Base-by-base conservation (phyloP, 2,329 filamentous ascomycete species). In the Cytospora piceae region DNA sequence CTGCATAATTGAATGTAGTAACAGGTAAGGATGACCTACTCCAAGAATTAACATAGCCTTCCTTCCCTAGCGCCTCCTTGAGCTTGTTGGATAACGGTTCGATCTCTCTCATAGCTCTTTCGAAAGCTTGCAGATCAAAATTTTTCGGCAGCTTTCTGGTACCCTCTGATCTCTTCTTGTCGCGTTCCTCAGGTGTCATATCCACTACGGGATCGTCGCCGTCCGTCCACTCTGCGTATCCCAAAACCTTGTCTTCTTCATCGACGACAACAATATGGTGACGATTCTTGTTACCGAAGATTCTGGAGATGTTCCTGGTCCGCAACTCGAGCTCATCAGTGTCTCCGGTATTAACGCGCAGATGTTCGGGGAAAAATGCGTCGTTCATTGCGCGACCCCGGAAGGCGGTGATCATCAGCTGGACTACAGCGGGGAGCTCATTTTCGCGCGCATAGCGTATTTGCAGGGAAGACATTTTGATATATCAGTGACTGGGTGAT, bases 351-450 rank as follows among this genome's bases (percentile, higher is more conserved):
- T 58, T 37, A 3, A 49, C 14, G 1, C 39, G 59, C 7, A 66
- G 56, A 51, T 22, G 55, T 22, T 60, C 27, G 1, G 66, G 66
- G 59, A 68, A 68, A 6, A 68, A 56, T 8, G 66, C 59, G 3
- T 62, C 56, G 39, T 29, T 66, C 17, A 63, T 37, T 5, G 46
- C 51, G n/a, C 60, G 66, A 6, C 60, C 66, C 17, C 34, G 49
- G 59, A 63, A 60, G 8, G 66, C 59, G 22, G 14, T 61, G 22
- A 49, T 2, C 8, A 39, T 27, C 15, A 68, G 20, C 39, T 60
- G 51, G 6, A 32, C 27, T 27, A 66, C 31, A 20, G 42, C 15
- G 2, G 39, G 4, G 6, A 66, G 34, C 9, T 66, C 63, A 7
- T 58, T 22, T 52, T 63, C 32, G 17, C 42, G 32, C 8, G 56